Conservation (phyloP, 164 flowering plant species). For the Magnolia sinica region DNA sequence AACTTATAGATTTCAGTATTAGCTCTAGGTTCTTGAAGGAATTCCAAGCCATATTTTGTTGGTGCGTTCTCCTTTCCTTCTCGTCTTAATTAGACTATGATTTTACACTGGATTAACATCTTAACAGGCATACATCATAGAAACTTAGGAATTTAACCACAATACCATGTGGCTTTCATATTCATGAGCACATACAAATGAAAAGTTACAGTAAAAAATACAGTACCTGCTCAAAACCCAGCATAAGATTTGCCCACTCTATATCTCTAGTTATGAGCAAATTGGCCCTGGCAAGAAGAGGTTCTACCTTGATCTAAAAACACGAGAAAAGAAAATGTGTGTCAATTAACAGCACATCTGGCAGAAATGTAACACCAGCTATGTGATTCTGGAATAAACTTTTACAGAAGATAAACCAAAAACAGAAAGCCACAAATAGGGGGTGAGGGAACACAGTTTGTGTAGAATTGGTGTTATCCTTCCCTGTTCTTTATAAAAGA, state of each 20-base stretch:
- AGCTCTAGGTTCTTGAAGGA: too few relatives aligned
- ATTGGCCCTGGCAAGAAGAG: slow-evolving; percentile 92
- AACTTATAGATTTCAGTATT: too few relatives aligned
- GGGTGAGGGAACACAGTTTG: neutral
- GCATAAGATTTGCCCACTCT: slow-evolving; percentile 93
- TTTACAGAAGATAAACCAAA: neutral
- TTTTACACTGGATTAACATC: too few relatives aligned
- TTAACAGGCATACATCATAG: too few relatives aligned
- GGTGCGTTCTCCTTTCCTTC: too few relatives aligned
- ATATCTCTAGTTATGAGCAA: slow-evolving; percentile 87
- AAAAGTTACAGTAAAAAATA: neutral
- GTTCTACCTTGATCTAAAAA: slow-evolving; percentile 59
- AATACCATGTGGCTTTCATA: neutral
- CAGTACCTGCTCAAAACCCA: slow-evolving; percentile 94
- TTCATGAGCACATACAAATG: slow-evolving; percentile 3
- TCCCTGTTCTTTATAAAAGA: neutral
- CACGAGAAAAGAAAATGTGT: neutral
- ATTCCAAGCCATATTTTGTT: too few relatives aligned
- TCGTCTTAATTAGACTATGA: too few relatives aligned
- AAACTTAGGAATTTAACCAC: too few relatives aligned
- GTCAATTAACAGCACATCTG: neutral
- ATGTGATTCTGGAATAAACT: neutral
- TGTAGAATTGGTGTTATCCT: neutral
- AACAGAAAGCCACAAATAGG: neutral
- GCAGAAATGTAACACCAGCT: neutral